These are phyloP conservation scores for Clarireedia monteithiana DNA, from an alignment of 2,329 filamentous ascomycete genomes.

Conservation along the genomic window DNA sequence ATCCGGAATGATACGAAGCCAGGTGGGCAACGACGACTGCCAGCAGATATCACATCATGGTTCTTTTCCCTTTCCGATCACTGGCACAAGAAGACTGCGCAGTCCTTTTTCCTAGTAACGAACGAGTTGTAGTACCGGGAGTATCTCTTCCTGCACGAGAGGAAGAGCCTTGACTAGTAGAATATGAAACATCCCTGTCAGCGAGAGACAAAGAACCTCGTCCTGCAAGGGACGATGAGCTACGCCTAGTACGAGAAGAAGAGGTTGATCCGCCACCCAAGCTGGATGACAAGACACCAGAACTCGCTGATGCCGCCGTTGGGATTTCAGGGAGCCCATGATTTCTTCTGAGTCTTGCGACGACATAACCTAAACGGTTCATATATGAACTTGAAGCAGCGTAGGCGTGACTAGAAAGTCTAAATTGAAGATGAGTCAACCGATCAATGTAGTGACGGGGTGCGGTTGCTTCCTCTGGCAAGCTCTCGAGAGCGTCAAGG, in stretches of 20 bases:
- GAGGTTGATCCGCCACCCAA: slow-evolving; percentile 11
- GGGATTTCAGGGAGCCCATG: neutral
- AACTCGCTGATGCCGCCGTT: neutral
- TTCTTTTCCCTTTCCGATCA: slow-evolving; percentile 20
- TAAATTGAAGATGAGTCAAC: slow-evolving; percentile 6
- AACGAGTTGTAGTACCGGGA: neutral
- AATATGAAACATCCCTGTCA: neutral
- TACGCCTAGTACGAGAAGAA: neutral
- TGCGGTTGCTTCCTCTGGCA: slow-evolving; percentile 21
- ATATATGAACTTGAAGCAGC: slow-evolving; percentile 1
- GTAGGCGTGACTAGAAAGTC: neutral
- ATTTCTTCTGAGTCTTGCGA: slow-evolving; percentile 1
- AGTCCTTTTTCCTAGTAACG: slow-evolving; percentile 14
- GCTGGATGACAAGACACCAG: neutral
- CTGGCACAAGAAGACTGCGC: slow-evolving; percentile 16
- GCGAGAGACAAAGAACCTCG: neutral
- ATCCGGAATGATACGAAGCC: neutral
- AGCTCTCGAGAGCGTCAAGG: slow-evolving; percentile 20
- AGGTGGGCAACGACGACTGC: neutral
- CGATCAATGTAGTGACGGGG: slow-evolving; percentile 16
- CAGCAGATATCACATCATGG: slow-evolving; percentile 23
- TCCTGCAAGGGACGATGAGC: neutral
- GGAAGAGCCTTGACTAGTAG: neutral
- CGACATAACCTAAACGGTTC: neutral
- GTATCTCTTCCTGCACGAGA: neutral